These are phyloP conservation scores for Pseudogymnoascus sp. DNA, from an alignment of 2,329 filamentous ascomycete genomes.

Conservation along the genomic window DNA sequence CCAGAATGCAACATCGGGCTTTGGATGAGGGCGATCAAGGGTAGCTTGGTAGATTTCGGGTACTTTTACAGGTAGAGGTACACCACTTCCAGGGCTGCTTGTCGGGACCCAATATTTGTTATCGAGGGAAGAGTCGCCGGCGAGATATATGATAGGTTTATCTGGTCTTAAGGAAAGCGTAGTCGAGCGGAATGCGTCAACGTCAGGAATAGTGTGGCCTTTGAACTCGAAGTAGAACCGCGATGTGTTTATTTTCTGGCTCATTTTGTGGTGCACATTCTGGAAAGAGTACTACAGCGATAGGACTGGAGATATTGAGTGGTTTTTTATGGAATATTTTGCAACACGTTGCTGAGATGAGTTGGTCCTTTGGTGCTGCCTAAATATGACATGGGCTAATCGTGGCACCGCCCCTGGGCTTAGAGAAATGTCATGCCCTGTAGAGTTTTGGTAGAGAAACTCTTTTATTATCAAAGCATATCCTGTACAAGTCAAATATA, in stretches of 20 bases:
- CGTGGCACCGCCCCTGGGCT: neutral
- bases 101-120: slow-evolving; percentile 18
- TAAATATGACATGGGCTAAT: neutral
- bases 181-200: slow-evolving; percentile 12
- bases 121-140: slow-evolving; percentile 17
- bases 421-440: neutral
- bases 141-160: slow-evolving; percentile 16
- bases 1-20: slow-evolving; percentile 18
- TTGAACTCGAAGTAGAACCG: slow-evolving; percentile 16
- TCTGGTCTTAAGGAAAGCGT: slow-evolving; percentile 11
- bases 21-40: slow-evolving; percentile 15
- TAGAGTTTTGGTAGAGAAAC: no score
- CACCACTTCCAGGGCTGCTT: slow-evolving; percentile 12
- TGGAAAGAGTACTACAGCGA: neutral
- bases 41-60: slow-evolving; percentile 16
- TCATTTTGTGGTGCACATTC: slow-evolving; percentile 9
- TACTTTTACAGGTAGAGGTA: slow-evolving; percentile 14
- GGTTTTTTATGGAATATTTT: neutral
- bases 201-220: slow-evolving; percentile 15
- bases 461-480: no score
- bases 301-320: neutral
- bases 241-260: slow-evolving; percentile 15
- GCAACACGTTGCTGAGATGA: neutral
- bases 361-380: neutral
- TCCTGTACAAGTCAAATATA: no score